Conservation (phyloP, 2,329 filamentous ascomycete genomes). For the Pseudopithomyces chartarum region DNA sequence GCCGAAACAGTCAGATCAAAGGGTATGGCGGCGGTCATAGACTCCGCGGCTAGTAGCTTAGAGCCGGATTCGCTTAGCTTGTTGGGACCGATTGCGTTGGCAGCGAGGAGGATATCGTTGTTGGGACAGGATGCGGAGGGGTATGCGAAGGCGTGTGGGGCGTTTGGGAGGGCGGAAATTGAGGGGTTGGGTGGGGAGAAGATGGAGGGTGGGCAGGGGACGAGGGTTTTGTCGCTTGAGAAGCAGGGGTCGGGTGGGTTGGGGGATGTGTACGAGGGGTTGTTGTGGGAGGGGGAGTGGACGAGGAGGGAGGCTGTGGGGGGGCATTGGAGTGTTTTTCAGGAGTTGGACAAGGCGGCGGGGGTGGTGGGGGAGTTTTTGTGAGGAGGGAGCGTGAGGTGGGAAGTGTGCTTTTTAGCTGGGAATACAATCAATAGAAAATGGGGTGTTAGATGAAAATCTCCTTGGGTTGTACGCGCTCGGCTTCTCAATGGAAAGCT, state of each 20-base stretch:
- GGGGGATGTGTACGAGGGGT: constrained; percentile 35
- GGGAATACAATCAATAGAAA: too few relatives aligned
- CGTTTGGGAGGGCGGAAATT: constrained; percentile 49
- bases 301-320: constrained; percentile 44
- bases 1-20: constrained; percentile 49
- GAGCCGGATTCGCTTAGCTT: constrained; percentile 46
- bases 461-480: too few relatives aligned
- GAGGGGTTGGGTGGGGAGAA: neutral
- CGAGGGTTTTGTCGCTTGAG: constrained; percentile 47
- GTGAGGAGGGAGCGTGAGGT: too few relatives aligned
- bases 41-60: constrained; percentile 38
- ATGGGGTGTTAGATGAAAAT: too few relatives aligned
- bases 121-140: constrained; percentile 57
- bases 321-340: constrained; percentile 59
- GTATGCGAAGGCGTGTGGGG: constrained; percentile 60
- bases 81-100: constrained; percentile 50
- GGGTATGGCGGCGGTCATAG: constrained; percentile 53
- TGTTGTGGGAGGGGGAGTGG: constrained; percentile 25
- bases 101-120: constrained; percentile 52
- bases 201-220: constrained; percentile 13
- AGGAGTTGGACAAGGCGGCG: constrained; percentile 48
- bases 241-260: constrained; percentile 32
- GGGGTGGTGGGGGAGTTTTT: constrained; percentile 31
- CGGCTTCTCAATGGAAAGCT: too few relatives aligned
- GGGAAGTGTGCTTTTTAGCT: too few relatives aligned